phyloP scores from a whole-genome alignment of 345 rosid species.

The Syzygium grande region DNA sequence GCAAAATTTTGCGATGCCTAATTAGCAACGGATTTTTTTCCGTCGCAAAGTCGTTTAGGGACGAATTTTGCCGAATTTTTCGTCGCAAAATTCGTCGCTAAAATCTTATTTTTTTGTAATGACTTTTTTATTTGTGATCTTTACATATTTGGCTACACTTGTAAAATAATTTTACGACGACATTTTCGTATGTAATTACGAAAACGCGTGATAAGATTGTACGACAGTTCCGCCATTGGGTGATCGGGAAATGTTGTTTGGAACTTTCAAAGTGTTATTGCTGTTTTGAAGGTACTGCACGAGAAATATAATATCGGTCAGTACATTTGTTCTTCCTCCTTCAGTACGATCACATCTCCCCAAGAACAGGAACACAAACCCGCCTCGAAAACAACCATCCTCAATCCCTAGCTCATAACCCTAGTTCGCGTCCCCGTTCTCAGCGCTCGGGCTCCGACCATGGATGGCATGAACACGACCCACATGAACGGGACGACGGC shows the following conservation, averaged over 20 bases:
- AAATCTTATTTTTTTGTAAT: too few species aligned
- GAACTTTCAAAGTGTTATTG: neutral
- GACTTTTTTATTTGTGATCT: neutral
- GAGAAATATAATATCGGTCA: neutral
- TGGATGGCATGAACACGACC: neutral
- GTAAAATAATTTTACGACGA: neutral
- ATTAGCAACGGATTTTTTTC: too few species aligned
- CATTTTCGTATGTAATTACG: neutral
- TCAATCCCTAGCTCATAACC: neutral
- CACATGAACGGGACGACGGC: conserved; percentile 1
- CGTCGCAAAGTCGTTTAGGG: too few species aligned
- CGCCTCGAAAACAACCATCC: neutral
- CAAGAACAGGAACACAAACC: neutral
- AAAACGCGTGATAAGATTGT: neutral
- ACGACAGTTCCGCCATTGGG: neutral
- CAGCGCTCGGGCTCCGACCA: neutral
- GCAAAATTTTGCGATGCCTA: too few species aligned
- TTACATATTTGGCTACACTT: neutral
- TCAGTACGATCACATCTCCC: neutral
- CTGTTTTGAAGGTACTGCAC: neutral
- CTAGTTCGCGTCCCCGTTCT: neutral
- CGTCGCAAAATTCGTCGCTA: too few species aligned
- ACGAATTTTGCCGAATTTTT: too few species aligned
- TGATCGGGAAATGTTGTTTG: neutral
- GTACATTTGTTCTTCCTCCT: neutral